Base-by-base conservation (phyloP, 2,329 filamentous ascomycete genomes). In the Grosmannia clavigera region DNA sequence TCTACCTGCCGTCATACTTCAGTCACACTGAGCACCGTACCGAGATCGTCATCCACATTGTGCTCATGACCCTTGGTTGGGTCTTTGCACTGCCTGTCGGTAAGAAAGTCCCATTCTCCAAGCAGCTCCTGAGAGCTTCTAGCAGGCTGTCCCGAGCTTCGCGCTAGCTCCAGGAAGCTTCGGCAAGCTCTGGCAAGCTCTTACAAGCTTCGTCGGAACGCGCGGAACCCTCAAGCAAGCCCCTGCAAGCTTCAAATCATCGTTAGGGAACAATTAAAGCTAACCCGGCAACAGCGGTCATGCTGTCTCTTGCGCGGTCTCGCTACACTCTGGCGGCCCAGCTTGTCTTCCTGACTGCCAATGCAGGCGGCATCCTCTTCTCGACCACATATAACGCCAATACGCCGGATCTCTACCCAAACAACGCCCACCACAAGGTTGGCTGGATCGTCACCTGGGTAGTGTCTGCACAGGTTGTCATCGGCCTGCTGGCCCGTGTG, bases 381-480 rank as follows among this genome's bases (percentile, higher is more conserved):
- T 84, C 82, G 9, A 79, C 82, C 57, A 75, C 90, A 40, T 96
- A 96, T 76, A 90, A 94, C 70, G 78, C 81, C 61, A 84, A 81
- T 64, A 95, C 90, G 0, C 90, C 91, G 1, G 89, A 96, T 68
- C 75, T 96, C 27, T 96, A 96, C 70, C 84, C 85, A 38, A 86
- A 88, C 69, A 95, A 95, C 69, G 82, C 87, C n/a, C 92, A 96
- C 71, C 85, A 91, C 75, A 91, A 88, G 71, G 80, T 92, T 52
- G 91, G 91, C 59, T 97, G 92, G 92, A 78, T 89, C 51, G 79
- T 87, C 35, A 92, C 87, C 3, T 87, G 83, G 77, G 76, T 92
- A 4, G 78, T 88, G 12, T 78, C 78, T 58, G 83, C 80, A 0
- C 92, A 96, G 74, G 79, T 87, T 19, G 67, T 87, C 48, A 75